Base-by-base conservation (phyloP, 2,329 filamentous ascomycete genomes). In the Talaromyces sp. region DNA sequence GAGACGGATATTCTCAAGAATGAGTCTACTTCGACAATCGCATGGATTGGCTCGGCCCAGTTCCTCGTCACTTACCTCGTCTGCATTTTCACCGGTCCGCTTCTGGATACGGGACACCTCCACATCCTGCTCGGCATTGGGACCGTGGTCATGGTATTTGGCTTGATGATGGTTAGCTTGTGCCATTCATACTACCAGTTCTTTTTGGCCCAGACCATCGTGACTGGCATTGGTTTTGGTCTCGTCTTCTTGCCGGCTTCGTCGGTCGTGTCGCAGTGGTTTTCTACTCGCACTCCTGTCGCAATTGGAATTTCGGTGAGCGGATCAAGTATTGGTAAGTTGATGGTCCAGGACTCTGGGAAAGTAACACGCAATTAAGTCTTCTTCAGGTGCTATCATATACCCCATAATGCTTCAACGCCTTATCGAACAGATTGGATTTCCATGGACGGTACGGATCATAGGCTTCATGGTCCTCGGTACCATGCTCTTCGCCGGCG, bases 381-480 rank as follows among this genome's bases (percentile, higher is more conserved):
- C 30, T 52, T 59, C 36, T 54, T 54, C 32, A 54, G 51, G 57
- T 59, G 57, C 49, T 54, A n/a, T 59, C 32, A 59, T 59, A 28
- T 83, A 82, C 63, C 81, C 82, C 0, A 81, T 84, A 49, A 71
- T 82, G 1, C 80, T 89, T 66, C 79, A 86, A 66, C 80, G 82
- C 57, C 75, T 89, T n/a, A 30, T 78, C 82, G 0, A 17, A 49
- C 75, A 75, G 30, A 70, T 87, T 3, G 85, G 58, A n/a, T 60
- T 60, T 56, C 52, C 58, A 30, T 60, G 58, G 58, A 52, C 58
- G 30, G 58, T 60, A 36, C 58, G 58, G 7, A 36, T 55, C 58
- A 60, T 60, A 13, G 58, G 52, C 19, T 60, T 60, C 22, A 56
- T 60, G 52, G 52, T 27, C 25, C 52, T 60, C 42, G 53, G 52